Base-by-base conservation (phyloP, 2,329 filamentous ascomycete species). In the Colletotrichum aenigma region DNA sequence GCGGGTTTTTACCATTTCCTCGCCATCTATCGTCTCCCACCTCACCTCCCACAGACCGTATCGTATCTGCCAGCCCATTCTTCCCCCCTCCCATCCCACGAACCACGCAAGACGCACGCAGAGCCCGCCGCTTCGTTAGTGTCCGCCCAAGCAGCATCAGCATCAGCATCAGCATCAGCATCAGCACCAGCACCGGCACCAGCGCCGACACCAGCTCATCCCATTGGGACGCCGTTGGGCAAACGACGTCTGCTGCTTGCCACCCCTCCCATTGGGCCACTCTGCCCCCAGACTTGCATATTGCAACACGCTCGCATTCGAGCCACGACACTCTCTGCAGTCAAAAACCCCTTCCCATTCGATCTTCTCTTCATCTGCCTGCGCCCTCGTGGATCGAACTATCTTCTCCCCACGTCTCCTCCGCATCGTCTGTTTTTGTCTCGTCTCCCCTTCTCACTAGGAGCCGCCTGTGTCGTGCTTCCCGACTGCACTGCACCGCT, bases 321-420 rank as follows among this genome's bases (percentile, higher is more conserved):
- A 85, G 84, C 84, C 84, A 85, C 84, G 84, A 85, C 84, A 85
- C 79, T 80, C 76, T 78, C 78, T 80, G 80, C 80, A 80, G 79
- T 80, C 79, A 82, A 78, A 83, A 81, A 80, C 82, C 71, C 38
- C 36, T 68, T 68, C 72, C 62, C 66, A 75, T 75, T 76, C 75
- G 71, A 43, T 65, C 72, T 73, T 71, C 69, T 73, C 73, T 62
- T 75, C 73, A 52, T 52, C 60, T 68, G 28, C 61, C 73, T 66
- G 76, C 75, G 71, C 64, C 66, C 66, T 75, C 71, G 71, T 75
- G 71, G 66, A 76, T 71, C 75, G 73, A 66, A 58, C 75, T 71
- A 60, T 67, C 71, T 77, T 69, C 76, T 76, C 74, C 64, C 73
- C 70, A 66, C 74, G 65, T 70, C 74, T 67, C 55, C 60, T 72